Conservation (phyloP, 2,329 filamentous ascomycete species). For the Alternaria triticina region DNA sequence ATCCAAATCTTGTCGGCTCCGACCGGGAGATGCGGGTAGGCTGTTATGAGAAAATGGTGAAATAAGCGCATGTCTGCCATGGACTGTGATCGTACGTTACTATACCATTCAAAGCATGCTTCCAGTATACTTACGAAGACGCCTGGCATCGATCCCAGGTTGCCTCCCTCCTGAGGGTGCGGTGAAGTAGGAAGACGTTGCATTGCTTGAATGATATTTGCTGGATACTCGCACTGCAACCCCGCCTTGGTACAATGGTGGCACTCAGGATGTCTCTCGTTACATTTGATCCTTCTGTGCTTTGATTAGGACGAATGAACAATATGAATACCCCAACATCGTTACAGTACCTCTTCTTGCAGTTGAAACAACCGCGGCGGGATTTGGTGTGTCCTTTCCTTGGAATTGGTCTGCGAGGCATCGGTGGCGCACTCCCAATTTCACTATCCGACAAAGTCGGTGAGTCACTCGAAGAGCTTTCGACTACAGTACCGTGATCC, state of each 20-base stretch:
- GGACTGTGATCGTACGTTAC: constrained; percentile 30
- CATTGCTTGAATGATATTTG: constrained; percentile 44
- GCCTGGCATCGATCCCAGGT: constrained; percentile 41
- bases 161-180: constrained; percentile 35
- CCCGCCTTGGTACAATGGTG: constrained; percentile 69
- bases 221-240: constrained; percentile 68
- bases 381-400: constrained; percentile 71
- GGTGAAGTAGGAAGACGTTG: constrained; percentile 29
- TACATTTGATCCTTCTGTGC: constrained; percentile 71
- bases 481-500: constrained; percentile 25
- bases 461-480: constrained; percentile 42
- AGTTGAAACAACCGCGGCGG: constrained; percentile 70
- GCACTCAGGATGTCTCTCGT: constrained; percentile 69
- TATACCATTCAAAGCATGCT: constrained; percentile 2
- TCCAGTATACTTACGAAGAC: constrained; percentile 37
- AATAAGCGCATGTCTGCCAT: constrained; percentile 71
- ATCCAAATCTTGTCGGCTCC: constrained; percentile 72
- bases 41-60: constrained; percentile 68
- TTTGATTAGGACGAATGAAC: background rate
- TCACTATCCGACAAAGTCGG: constrained; percentile 31
- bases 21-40: constrained; percentile 69
- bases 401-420: constrained; percentile 45
- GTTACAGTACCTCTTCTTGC: constrained; percentile 54
- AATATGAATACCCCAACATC: background rate
- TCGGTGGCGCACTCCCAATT: constrained; percentile 25